A percentile compares a stretch with the other conserved stretches of the same genome.
Evolutionary conservation across 768 basidiomycete genomes (phyloP).

Genomic region (Naganishia randhawae): DNA sequence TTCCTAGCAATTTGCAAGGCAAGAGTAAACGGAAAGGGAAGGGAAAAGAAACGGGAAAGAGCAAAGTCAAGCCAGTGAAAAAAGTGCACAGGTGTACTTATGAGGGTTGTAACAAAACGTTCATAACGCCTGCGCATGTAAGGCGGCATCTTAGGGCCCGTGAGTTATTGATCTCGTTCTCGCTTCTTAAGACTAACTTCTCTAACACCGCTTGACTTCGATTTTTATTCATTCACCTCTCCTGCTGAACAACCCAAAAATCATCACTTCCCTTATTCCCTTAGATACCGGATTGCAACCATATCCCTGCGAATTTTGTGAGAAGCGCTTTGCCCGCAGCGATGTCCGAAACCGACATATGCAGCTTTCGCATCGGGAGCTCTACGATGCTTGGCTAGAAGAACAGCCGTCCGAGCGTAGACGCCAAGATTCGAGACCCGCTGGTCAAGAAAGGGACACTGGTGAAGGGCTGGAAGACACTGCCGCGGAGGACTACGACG

Average conservation of each 20-base stretch:
- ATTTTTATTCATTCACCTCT: background rate
- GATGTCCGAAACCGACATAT: slow-evolving; percentile 25
- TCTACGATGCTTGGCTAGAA: background rate
- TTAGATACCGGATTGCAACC: slow-evolving; percentile 20
- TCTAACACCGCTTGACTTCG: background rate
- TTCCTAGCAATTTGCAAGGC: background rate
- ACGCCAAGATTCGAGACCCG: background rate
- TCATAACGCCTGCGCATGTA: slow-evolving; percentile 19
- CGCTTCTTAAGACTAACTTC: background rate
- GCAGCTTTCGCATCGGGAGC: slow-evolving; percentile 16
- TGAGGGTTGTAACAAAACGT: slow-evolving; percentile 22
- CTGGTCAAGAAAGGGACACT: background rate
- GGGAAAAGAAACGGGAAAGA: slow-evolving; percentile 12
- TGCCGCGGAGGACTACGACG: background rate
- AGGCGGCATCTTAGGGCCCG: slow-evolving; percentile 21
- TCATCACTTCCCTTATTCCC: background rate
- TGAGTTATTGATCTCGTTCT: background rate
- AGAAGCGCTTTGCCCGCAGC: slow-evolving; percentile 17
- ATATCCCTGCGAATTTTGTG: slow-evolving; percentile 12
- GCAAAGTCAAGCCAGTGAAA: slow-evolving; percentile 9
- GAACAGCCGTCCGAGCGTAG: background rate
- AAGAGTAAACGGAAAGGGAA: background rate
- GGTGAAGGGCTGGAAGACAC: background rate
- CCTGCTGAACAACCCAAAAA: too few relatives aligned
- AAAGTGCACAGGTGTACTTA: slow-evolving; percentile 15